phyloP scores from a whole-genome alignment of 1,284 basidiomycete species.

The Mycosarcoma mackinlayi region DNA sequence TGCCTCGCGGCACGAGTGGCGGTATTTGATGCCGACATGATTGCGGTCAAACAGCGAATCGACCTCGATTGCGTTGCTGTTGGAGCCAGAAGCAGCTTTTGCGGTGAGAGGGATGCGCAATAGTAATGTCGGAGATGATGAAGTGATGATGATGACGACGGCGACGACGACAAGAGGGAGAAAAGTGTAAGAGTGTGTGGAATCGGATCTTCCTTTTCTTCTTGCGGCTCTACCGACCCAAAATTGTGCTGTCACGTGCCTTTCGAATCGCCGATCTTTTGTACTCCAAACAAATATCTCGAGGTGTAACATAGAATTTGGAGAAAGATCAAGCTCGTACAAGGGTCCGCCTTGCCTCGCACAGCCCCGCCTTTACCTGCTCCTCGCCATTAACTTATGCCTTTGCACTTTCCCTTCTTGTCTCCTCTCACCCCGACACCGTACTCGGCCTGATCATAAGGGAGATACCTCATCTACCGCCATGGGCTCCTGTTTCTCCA shows the following conservation, averaged over 20 bases:
- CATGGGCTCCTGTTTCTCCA: conserved; percentile 42
- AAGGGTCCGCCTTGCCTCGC: not conserved
- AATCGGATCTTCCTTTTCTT: not conserved
- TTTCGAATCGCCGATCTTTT: conserved; percentile 1
- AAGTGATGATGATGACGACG: conserved; percentile 8
- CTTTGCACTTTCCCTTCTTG: not conserved
- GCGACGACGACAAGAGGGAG: not conserved
- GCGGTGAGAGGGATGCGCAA: not conserved
- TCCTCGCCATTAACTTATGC: not conserved
- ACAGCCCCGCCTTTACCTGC: not conserved
- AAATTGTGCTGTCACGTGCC: conserved; percentile 2
- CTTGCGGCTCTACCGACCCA: too few relatives aligned
- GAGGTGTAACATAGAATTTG: conserved; percentile 5
- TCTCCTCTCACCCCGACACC: too few relatives aligned
- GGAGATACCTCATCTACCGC: too few relatives aligned
- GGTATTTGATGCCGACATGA: conserved; percentile 26
- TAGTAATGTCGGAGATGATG: not conserved
- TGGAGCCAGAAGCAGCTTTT: too few relatives aligned
- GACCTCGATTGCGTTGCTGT: too few relatives aligned
- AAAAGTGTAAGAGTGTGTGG: not conserved
- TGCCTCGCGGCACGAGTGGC: conserved; percentile 24
- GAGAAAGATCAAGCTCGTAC: too few relatives aligned
- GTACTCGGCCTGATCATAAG: too few relatives aligned
- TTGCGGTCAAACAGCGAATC: not conserved
- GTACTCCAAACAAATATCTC: not conserved